Base-by-base conservation (phyloP, 2,329 filamentous ascomycete genomes). In the Penicillium sp. region DNA sequence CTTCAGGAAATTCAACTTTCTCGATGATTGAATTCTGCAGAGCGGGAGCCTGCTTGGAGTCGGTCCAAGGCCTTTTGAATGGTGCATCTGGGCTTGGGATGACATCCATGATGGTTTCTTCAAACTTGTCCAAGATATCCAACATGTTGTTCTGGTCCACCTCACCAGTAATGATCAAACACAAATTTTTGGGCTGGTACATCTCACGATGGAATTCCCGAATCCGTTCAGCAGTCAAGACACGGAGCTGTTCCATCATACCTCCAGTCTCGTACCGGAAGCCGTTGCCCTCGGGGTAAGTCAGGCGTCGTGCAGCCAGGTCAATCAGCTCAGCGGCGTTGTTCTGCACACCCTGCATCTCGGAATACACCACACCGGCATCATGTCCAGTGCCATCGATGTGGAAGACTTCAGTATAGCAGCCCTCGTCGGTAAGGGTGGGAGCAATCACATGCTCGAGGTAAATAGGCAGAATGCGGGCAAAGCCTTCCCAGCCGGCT, bases 221-320 rank as follows among this genome's bases (percentile, higher is more conserved):
- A 60, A 99, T 99, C 35, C 91, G 86, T 46, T 96, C 88, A 1
- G 91, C 85, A 0, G 90, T 94, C 42, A 99, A 76, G 3, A 91
- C 85, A 38, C 94, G 86, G 44, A 99, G 79, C 30, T 91, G 88
- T 63, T 96, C 90, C 77, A 95, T 95, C 87, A 96, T 90, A 13
- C 94, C 94, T 11, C 94, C 94, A n/a, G 94, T 99, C 74, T 99
- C 94, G 63, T 96, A 97, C 52, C 92, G 86, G 68, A 96, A 99
- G 2, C 94, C 94, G 49, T 95, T 85, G 42, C 89, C 88, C 69
- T 94, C 85, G 0, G 92, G 92, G 63, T 97, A 99, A 31, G 96
- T 77, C 40, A 94, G 76, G 2, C 89, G 84, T 36, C 89, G 86
- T 46, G 90, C 87, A 58, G 84, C 82, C 51, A 96, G 79, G 58